phyloP scores from a whole-genome alignment of 306 rosid genomes.

The Arachis hypogaea region DNA sequence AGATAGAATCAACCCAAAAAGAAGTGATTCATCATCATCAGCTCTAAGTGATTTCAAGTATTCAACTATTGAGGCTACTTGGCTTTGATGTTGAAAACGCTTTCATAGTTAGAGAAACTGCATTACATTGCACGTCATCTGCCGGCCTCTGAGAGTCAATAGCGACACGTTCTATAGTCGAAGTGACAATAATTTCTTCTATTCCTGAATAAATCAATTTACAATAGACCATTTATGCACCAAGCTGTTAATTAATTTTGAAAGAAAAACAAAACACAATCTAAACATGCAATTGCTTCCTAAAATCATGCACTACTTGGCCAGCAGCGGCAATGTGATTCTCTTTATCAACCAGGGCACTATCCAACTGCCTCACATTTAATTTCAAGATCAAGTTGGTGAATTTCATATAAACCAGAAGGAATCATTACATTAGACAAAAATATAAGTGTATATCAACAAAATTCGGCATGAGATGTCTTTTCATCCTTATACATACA shows the following conservation, averaged over 20 bases:
- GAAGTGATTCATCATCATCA: conserved; percentile 48
- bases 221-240: conserved; percentile 41
- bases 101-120: conserved; percentile 61
- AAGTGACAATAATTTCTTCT: conserved; percentile 41
- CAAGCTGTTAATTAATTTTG: neutral
- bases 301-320: conserved; percentile 58
- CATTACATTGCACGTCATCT: conserved; percentile 48
- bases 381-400: conserved; percentile 37
- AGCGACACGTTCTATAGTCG: conserved; percentile 39
- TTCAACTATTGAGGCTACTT: conserved; percentile 66
- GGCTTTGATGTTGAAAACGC: conserved; percentile 68
- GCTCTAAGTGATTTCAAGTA: conserved; percentile 50
- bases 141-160: conserved; percentile 37
- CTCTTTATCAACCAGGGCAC: conserved; percentile 57
- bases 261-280: neutral
- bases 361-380: conserved; percentile 55
- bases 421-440: neutral
- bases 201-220: conserved; percentile 62
- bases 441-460: conserved; percentile 17
- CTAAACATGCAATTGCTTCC: conserved; percentile 58
- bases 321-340: conserved; percentile 39
- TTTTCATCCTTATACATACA: conserved; percentile 58
- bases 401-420: conserved; percentile 13
- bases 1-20: conserved; percentile 64
- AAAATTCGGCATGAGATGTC: conserved; percentile 57